Evolutionary conservation across 345 rosid species (phyloP).

Genomic region (Noccaea bulbosa): DNA sequence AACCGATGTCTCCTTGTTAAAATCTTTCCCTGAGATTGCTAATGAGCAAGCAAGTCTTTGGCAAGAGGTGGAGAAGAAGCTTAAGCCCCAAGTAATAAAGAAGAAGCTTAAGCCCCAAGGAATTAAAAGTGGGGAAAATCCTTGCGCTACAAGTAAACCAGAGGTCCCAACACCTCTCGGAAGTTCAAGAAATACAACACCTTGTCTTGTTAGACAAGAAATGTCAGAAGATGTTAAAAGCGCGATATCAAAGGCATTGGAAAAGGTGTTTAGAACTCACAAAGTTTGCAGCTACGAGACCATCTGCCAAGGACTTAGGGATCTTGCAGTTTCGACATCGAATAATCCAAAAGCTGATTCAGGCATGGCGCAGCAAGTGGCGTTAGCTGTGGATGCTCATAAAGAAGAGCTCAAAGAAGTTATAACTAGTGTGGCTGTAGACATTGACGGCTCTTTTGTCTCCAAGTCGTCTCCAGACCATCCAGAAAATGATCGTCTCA

Average conservation of each 20-base stretch:
- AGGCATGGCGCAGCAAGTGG: constrained; percentile 54
- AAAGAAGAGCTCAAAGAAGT: constrained; percentile 49
- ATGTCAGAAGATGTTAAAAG: no score
- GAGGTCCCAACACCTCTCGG: no score
- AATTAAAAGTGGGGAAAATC: no score
- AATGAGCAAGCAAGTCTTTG: constrained; percentile 19
- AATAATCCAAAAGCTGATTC: constrained; percentile 70
- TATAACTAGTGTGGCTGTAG: constrained; percentile 55
- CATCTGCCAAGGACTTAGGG: constrained; percentile 56
- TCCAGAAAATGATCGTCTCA: constrained; percentile 57
- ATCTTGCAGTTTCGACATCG: constrained; percentile 63
- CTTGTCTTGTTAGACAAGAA: no score
- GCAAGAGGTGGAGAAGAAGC: neutral
- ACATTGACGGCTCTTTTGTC: constrained; percentile 57
- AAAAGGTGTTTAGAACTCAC: no score
- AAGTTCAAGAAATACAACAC: no score
- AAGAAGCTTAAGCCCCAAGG: neutral
- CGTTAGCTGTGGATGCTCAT: constrained; percentile 63
- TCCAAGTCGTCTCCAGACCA: constrained; percentile 60
- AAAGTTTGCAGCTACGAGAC: no score
- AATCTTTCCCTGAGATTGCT: constrained; percentile 30
- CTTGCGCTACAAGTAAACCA: no score
- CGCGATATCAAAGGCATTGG: no score
- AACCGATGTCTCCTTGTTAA: constrained; percentile 35
- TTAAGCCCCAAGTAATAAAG: constrained; percentile 13